Percentiles rank a stretch among this genome's conserved stretches.
Conservation (phyloP, 768 basidiomycete species). For the Phallus indusiatus region DNA sequence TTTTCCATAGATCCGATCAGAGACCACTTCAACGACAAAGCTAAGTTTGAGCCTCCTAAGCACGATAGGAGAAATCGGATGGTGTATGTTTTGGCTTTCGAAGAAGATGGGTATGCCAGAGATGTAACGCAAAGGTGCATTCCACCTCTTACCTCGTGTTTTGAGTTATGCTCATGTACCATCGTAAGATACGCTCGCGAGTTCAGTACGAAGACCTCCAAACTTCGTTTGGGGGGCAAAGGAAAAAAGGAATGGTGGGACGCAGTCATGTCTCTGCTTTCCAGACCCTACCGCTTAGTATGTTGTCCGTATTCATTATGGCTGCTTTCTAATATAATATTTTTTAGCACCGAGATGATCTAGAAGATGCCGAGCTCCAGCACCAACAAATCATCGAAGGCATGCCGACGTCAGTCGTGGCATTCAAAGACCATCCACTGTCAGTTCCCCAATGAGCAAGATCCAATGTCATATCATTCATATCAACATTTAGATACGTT, state of each 20-base stretch:
- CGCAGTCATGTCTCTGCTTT: constrained; percentile 48
- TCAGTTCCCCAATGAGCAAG: constrained; percentile 27
- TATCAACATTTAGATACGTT: constrained; percentile 48
- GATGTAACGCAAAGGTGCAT: constrained; percentile 92
- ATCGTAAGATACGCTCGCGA: constrained; percentile 4
- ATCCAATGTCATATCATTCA: not conserved
- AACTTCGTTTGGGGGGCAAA: constrained; percentile 54
- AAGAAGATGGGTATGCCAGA: constrained; percentile 87
- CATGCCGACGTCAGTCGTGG: constrained; percentile 84
- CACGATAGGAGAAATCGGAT: constrained; percentile 63
- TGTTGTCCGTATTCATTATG: constrained; percentile 15
- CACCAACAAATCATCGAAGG: constrained; percentile 72
- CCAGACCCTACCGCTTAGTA: constrained; percentile 77
- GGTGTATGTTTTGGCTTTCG: constrained; percentile 87
- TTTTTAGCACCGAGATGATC: constrained; percentile 81
- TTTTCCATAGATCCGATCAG: constrained; percentile 87
- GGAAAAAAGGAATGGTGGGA: constrained; percentile 83
- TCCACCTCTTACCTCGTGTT: constrained; percentile 51
- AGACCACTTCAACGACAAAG: constrained; percentile 60
- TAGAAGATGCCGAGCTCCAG: constrained; percentile 86
- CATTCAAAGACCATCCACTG: constrained; percentile 95
- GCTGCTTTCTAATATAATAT: constrained; percentile 11
- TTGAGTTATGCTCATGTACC: not conserved
- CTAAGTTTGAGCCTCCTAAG: constrained; percentile 69
- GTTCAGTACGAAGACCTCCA: constrained; percentile 46